phyloP scores from a whole-genome alignment of 2,329 filamentous ascomycete genomes.

The Ophiostoma novo-ulmi region DNA sequence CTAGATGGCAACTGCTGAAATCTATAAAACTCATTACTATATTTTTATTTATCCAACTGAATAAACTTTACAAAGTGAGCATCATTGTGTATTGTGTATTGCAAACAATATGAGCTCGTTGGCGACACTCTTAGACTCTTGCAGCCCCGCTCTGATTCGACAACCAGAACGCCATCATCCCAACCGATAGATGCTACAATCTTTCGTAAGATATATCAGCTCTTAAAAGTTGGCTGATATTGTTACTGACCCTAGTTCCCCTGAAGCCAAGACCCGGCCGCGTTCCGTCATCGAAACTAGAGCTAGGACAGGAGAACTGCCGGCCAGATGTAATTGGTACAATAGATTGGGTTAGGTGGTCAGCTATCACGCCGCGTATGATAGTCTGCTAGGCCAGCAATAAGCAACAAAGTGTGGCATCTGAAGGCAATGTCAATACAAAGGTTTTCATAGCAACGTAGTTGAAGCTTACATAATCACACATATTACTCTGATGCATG shows the following conservation, averaged over 20 bases:
- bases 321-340: background rate
- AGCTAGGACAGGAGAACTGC: background rate
- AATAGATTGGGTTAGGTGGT: background rate
- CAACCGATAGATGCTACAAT: background rate
- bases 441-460: background rate
- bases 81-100: background rate
- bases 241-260: background rate
- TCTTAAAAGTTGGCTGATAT: background rate
- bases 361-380: background rate
- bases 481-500: background rate
- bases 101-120: background rate
- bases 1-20: background rate
- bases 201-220: background rate
- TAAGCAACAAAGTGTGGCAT: background rate
- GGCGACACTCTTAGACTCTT: background rate
- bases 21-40: too few species aligned
- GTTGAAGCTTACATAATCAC: background rate
- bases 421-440: too few species aligned
- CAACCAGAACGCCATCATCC: background rate
- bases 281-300: background rate
- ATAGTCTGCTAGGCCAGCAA: background rate
- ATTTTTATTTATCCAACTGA: too few species aligned
- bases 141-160: background rate
- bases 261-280: background rate
- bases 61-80: too few species aligned